Conservation (phyloP, 352 stramenopile genomes). For the Globisporangium nunn region DNA sequence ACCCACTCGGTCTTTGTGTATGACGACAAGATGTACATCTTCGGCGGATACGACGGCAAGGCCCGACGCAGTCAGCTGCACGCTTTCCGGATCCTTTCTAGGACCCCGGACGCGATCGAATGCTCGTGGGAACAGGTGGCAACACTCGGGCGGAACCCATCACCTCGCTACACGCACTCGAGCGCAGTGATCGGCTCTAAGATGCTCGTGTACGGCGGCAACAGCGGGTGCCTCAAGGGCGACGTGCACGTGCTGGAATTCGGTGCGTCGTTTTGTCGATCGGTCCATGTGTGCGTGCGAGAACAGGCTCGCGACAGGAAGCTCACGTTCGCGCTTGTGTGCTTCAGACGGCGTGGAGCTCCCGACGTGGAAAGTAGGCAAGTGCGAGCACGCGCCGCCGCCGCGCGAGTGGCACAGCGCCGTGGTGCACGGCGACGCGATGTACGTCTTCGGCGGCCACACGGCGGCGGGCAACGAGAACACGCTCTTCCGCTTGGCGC, state of each 20-base stretch:
- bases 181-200: conserved; percentile 36
- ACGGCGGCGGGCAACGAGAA: conserved; percentile 42
- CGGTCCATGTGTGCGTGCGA: neutral
- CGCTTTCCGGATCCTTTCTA: conserved; percentile 29
- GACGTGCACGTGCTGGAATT: conserved; percentile 47
- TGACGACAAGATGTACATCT: conserved; percentile 47
- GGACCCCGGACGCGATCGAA: conserved; percentile 23
- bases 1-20: conserved; percentile 51
- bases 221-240: conserved; percentile 53
- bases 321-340: neutral
- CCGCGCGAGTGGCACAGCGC: conserved; percentile 50
- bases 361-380: conserved; percentile 42
- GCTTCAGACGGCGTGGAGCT: conserved; percentile 18
- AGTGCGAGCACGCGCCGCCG: conserved; percentile 27
- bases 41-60: conserved; percentile 58
- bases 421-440: conserved; percentile 27
- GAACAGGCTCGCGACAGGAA: neutral
- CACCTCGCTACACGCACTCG: conserved; percentile 49
- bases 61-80: conserved; percentile 40
- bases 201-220: conserved; percentile 47
- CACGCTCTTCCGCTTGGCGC: conserved; percentile 22
- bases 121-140: conserved; percentile 37
- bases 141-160: conserved; percentile 26
- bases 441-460: conserved; percentile 53
- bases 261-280: conserved; percentile 9